Evolutionary conservation across 768 basidiomycete species (phyloP), one percentile per base, ranked within the genome.

Genomic region (Lentinula detonsa): DNA sequence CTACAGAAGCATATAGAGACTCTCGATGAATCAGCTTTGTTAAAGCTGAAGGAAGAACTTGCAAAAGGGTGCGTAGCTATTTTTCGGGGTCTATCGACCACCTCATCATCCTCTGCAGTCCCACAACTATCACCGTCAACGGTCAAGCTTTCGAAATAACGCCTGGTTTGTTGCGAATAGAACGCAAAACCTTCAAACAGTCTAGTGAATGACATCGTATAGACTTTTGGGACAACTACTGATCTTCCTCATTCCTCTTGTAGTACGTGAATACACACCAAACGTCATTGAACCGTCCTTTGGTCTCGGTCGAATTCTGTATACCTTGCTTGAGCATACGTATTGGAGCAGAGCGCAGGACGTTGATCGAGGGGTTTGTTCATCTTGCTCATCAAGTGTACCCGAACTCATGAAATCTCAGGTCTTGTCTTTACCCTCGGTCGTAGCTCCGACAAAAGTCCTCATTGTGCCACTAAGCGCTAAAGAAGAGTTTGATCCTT

Each of bases 221-320:
- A 91, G 85, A 80, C 37, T 15, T 23, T 18, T 31, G 15, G n/a
- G 3, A 42, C 73, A 76, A 8, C 4, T 35, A 15, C 37, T 57
- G 21, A 58, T 52, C 28, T 60, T 69, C 58, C 37, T 37, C 37
- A 55, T 65, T 34, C 55, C 51, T 53, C 59, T 60, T 61, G 60
- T 40, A 97, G 95, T 93, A 65, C 92, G 97, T 64, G 95, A 98
- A 75, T 97, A 83, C 75, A 93, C 87, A 59, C 97, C 96, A n/a
- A 98, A 98, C 74, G 97, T 99, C 73, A 96, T 98, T 72, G 96
- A 98, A 73, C 96, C 97, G 31, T 99, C 97, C 3, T 98, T 98
- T 74, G 97, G 97, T 62, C 85, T 98, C 65, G 97, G 96, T 56
- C 93, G 96, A 59, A 97, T 99, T 67, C 79, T 98, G 49, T 98